phyloP scores from a whole-genome alignment of 371 early-diverging fungal genomes.

The Phascolomyces articulosus region DNA sequence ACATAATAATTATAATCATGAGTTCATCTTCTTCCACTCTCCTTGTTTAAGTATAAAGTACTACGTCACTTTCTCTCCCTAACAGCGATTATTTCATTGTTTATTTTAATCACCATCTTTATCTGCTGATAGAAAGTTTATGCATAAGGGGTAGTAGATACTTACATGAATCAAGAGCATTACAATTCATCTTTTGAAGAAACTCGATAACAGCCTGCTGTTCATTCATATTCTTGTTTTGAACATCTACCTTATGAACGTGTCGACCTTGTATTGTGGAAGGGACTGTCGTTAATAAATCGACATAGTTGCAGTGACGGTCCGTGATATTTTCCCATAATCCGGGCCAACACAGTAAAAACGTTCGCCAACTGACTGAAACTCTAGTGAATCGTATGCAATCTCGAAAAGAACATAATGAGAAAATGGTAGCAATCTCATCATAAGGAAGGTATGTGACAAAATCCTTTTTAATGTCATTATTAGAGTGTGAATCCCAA shows the following conservation, averaged over 20 bases:
- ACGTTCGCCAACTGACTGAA: neutral
- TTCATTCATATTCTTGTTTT: neutral
- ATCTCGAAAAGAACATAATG: neutral
- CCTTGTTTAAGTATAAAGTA: too few species aligned
- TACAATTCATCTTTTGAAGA: neutral
- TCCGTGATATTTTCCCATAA: neutral
- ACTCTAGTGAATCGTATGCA: neutral
- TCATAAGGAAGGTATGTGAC: neutral
- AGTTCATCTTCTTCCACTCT: too few species aligned
- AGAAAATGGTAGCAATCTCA: neutral
- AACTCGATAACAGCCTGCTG: neutral
- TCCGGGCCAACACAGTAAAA: neutral
- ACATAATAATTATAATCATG: too few species aligned
- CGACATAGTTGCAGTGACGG: neutral
- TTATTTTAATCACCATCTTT: too few species aligned
- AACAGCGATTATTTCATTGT: too few species aligned
- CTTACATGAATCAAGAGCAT: slow-evolving; percentile 1
- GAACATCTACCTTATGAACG: neutral
- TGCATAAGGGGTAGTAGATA: too few species aligned
- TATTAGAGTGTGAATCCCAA: too few species aligned
- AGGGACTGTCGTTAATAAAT: neutral
- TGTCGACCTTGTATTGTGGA: neutral
- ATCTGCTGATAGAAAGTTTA: too few species aligned
- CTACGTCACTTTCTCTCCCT: too few species aligned
- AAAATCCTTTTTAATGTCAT: neutral